Conservation (phyloP, 169 alveolate species). For the Babesia divergens region DNA sequence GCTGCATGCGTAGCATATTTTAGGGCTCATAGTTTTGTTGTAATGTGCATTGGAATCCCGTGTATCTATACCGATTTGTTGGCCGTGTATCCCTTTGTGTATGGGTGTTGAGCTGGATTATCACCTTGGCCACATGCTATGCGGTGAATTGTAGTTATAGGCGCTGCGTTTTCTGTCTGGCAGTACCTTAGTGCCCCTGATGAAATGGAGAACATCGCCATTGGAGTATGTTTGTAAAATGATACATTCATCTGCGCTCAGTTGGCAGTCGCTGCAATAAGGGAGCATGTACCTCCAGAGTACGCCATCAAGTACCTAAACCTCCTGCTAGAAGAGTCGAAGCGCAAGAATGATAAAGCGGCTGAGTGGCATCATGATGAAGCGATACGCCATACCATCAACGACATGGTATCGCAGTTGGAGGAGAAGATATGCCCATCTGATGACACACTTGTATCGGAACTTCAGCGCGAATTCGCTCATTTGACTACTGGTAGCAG, state of each 20-base stretch:
- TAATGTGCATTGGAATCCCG: too few relatives aligned
- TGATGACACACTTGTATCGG: not conserved
- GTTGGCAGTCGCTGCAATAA: constrained; percentile 20
- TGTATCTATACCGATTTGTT: too few relatives aligned
- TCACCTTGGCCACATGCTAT: too few relatives aligned
- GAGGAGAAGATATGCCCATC: not conserved
- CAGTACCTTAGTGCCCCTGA: too few relatives aligned
- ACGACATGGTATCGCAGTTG: not conserved
- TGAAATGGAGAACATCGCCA: constrained; percentile 5
- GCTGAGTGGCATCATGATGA: not conserved
- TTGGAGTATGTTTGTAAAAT: not conserved
- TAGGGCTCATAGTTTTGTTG: too few relatives aligned
- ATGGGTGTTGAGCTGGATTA: too few relatives aligned
- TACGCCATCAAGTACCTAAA: constrained; percentile 8
- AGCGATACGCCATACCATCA: not conserved
- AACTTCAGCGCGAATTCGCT: not conserved
- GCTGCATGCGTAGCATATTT: too few relatives aligned
- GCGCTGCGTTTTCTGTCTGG: too few relatives aligned
- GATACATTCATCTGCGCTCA: not conserved
- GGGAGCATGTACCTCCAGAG: constrained; percentile 16
- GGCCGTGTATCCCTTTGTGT: too few relatives aligned
- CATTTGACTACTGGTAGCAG: not conserved
- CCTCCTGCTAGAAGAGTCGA: constrained; percentile 13
- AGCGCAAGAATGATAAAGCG: not conserved
- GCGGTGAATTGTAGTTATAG: too few relatives aligned